Evolutionary conservation across 2,329 filamentous ascomycete species (phyloP), one percentile per base, ranked within the genome.

Genomic region (Cytospora mali): DNA sequence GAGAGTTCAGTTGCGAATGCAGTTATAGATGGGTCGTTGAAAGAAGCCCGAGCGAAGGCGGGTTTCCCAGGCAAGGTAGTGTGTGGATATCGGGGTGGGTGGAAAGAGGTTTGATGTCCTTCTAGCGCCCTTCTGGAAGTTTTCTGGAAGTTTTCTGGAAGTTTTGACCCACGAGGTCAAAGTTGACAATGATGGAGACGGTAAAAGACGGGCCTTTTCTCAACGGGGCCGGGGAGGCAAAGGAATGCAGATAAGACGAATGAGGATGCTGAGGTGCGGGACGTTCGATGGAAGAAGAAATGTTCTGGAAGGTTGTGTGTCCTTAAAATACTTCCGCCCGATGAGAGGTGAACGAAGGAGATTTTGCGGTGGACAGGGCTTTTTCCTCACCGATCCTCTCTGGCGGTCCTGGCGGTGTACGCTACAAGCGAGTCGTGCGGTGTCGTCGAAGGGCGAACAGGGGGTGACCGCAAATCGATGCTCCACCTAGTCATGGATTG

Each of bases 121-220:
- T 60, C 61, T 65, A 65, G 61, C 63, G 63, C 23, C 61, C 55
- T 62, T 62, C 61, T 62, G 55, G 61, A 62, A 58, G 39, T 33
- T 42, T 51, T 62, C 33, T 48, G 29, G 48, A 60, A 46, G 39
- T 33, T 42, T 51, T 62, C 33, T 48, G 29, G 48, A 60, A 46
- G 55, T 35, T 35, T 55, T 54, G 53, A 31, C 29, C 54, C 16
- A 33, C 7, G 29, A 62, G 29, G 31, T 39, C 29, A n/a, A 23
- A 21, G 48, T 48, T 27, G 33, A 23, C 18, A 62, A 42, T 29
- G 49, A 35, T 49, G 58, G 50, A 33, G 50, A 54, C 29, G 18
- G 18, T 33, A 18, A 49, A 46, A 51, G 50, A 33, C 46, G 53
- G 31, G 21, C 27, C 21, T 56, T 16, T 35, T 27, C 16, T 52